A percentile compares a stretch with the other conserved stretches of the same genome.
These are phyloP conservation scores for Trichoderma breve DNA, from an alignment of 2,329 filamentous ascomycete species.

Conservation along the genomic window DNA sequence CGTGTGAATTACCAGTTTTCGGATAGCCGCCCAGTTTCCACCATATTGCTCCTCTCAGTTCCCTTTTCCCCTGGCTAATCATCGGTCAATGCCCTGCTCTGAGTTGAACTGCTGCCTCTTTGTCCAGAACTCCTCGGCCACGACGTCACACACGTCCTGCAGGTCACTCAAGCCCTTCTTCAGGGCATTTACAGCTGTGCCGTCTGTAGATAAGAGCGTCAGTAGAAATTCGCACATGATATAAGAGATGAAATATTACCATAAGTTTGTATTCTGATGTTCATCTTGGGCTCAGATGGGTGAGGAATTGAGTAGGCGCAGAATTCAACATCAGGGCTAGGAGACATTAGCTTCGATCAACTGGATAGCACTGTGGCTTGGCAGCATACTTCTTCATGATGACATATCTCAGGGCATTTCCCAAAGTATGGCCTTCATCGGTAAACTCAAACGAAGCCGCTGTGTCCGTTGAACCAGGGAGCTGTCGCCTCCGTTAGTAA, in stretches of 20 bases:
- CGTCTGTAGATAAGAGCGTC: conserved; percentile 52
- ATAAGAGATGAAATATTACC: conserved; percentile 53
- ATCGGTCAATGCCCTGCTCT: conserved; percentile 35
- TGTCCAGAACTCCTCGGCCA: conserved; percentile 81
- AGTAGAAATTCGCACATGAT: conserved; percentile 11
- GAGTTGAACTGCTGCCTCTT: conserved; percentile 45
- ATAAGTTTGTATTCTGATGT: conserved; percentile 94
- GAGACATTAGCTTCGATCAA: conserved; percentile 14
- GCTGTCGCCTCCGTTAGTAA: conserved; percentile 47
- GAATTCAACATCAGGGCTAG: conserved; percentile 91
- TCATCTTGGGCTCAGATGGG: conserved; percentile 95
- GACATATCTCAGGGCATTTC: conserved; percentile 89
- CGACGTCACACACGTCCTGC: conserved; percentile 88
- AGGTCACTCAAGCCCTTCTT: conserved; percentile 88
- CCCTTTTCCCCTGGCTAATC: conserved; percentile 11
- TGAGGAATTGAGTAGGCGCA: conserved; percentile 98
- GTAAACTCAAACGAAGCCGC: conserved; percentile 94
- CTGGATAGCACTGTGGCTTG: neutral
- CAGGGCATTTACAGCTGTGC: conserved; percentile 77
- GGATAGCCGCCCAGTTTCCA: neutral
- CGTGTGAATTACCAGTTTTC: conserved; percentile 25
- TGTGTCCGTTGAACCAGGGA: conserved; percentile 80
- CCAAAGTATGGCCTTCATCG: conserved; percentile 90
- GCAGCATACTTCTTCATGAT: conserved; percentile 93
- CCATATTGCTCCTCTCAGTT: conserved; percentile 13